Base-by-base conservation (phyloP, 345 rosid species). In the Lagerstroemia speciosa region DNA sequence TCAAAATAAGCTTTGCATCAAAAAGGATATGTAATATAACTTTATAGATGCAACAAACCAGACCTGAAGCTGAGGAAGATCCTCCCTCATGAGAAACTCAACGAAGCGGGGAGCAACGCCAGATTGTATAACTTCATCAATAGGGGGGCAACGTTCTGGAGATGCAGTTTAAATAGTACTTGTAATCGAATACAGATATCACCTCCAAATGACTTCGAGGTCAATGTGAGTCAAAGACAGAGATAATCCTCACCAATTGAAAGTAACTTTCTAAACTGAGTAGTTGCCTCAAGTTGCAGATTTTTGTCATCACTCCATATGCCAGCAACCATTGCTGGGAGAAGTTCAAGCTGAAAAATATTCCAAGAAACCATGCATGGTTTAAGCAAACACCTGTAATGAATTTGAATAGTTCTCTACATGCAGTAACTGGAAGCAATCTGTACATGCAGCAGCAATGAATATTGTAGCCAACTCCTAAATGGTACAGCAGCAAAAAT, bases 61-160 rank as follows among this genome's bases (percentile, higher is more conserved):
- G 20, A 88, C 97, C 97, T 90, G 97, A 26, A 90, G 90, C 76
- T 90, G 94, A 6, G 97, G 94, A 68, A 81, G 86, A 71, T 88
- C 94, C 70, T 84, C 97, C 80, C 87, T 88, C 70, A 67, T 75
- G 67, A 90, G 97, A 78, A 90, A 90, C 71, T 88, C 88, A 9
- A 88, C 94, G 79, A 90, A 90, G 5, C 92, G 86, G 45, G 97
- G 97, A 58, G 88, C 89, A 70, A 85, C 94, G 45, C 92, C 94
- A 64, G 92, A 80, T 62, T 79, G 88, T 41, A 90, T 88, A 68
- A 90, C 97, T 75, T 90, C 97, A 36, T 88, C 94, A 34, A 90
- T 90, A 20, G 97, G 94, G 20, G 97, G 97, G 76, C 89, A 80
- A 37, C 92, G 94, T 70, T 90, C 97, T 90, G 72, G 10, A 26